phyloP scores from a whole-genome alignment of 2,329 filamentous ascomycete species.

The Claviceps fusiformis region DNA sequence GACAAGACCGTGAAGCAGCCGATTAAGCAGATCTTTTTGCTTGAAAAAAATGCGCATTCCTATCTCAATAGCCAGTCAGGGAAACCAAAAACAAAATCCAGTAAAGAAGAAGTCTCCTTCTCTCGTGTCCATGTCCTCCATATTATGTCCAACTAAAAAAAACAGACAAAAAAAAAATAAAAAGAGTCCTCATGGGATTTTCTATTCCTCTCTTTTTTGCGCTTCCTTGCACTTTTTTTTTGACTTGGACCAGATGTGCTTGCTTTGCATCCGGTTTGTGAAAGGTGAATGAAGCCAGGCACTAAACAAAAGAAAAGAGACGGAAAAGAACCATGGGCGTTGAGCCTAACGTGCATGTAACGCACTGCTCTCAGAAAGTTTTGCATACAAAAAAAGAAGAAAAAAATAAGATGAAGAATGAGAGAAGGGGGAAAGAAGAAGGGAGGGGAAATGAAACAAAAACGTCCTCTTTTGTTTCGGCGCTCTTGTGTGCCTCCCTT shows the following conservation, averaged over 20 bases:
- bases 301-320: too few species aligned
- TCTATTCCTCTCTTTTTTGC: not conserved
- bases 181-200: not conserved
- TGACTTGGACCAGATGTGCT: too few species aligned
- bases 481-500: not conserved
- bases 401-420: not conserved
- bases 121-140: not conserved
- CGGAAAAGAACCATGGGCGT: too few species aligned
- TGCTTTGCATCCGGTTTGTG: too few species aligned
- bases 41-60: not conserved
- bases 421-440: not conserved
- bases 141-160: not conserved
- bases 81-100: too few species aligned
- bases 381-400: not conserved
- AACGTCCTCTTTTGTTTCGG: not conserved
- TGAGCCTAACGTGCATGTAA: too few species aligned
- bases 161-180: not conserved
- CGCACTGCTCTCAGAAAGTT: too few species aligned
- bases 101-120: not conserved
- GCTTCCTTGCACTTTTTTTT: too few species aligned
- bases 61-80: not conserved
- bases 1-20: too few species aligned
- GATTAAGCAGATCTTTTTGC: too few species aligned
- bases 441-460: not conserved
- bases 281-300: too few species aligned